A percentile compares a stretch with the other conserved stretches of the same genome.
Evolutionary conservation across 2,329 filamentous ascomycete species (phyloP).

Genomic region (Sodiomyces alkalinus): DNA sequence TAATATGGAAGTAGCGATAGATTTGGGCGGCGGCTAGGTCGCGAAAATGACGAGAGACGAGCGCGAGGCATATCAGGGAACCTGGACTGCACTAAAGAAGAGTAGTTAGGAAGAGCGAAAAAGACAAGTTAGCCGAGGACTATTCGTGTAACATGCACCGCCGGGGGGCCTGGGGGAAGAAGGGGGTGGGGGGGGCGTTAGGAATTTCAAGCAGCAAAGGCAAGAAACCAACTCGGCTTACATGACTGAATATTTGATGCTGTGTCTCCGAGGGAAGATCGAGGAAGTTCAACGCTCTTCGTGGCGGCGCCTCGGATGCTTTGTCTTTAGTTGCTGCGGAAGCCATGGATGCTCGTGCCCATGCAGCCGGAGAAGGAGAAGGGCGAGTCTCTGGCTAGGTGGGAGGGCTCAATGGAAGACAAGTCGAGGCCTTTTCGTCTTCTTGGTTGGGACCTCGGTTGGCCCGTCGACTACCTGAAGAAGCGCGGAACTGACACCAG

Average conservation of each 20-base stretch:
- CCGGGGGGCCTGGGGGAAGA: neutral
- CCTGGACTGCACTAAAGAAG: constrained; percentile 29
- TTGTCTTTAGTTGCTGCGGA: too few species aligned
- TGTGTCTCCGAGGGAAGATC: constrained; percentile 1
- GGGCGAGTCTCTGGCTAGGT: too few species aligned
- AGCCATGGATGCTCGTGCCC: too few species aligned
- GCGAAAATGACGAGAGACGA: constrained; percentile 42
- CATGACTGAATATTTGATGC: constrained; percentile 1
- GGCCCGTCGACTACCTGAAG: too few species aligned
- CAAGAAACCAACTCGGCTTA: neutral
- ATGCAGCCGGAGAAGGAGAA: too few species aligned
- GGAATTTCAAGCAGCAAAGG: constrained; percentile 3
- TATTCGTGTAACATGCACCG: neutral
- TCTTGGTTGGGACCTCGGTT: too few species aligned
- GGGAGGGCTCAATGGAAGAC: too few species aligned
- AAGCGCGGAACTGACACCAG: too few species aligned
- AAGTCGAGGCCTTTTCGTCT: too few species aligned
- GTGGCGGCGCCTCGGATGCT: too few species aligned
- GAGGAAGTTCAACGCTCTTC: too few species aligned
- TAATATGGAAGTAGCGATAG: constrained; percentile 44
- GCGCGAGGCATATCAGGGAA: constrained; percentile 41
- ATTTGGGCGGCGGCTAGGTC: constrained; percentile 41
- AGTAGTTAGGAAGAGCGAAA: too few species aligned
- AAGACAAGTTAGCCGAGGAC: neutral
- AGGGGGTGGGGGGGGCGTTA: constrained; percentile 1